These are phyloP conservation scores for Linnemannia zychae DNA, from an alignment of 192 early-diverging fungal species.

Conservation along the genomic window DNA sequence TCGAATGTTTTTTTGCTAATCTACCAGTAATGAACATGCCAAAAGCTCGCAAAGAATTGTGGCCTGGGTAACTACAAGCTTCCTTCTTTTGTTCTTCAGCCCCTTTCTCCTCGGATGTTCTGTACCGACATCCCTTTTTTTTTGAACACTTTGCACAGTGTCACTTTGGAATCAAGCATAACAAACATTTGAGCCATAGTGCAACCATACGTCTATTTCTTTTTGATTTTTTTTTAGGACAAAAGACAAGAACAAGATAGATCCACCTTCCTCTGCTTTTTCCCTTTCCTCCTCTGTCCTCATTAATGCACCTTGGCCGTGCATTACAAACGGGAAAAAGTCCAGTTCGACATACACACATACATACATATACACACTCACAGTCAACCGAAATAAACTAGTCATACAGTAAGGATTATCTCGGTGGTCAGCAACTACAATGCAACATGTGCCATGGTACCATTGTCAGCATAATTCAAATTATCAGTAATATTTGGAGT, in stretches of 20 bases:
- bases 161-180: not conserved
- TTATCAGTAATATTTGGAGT: no score
- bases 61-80: no score
- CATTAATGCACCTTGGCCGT: not conserved
- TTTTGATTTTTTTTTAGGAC: not conserved
- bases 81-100: no score
- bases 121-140: not conserved
- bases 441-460: no score
- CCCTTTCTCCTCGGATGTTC: not conserved
- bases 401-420: no score
- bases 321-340: not conserved
- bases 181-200: not conserved
- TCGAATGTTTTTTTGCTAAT: no score
- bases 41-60: no score
- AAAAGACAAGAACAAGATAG: not conserved
- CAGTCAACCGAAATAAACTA: no score
- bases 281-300: not conserved
- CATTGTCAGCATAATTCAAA: no score
- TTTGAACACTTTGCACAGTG: not conserved
- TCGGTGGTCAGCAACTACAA: no score
- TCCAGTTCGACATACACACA: not conserved
- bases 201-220: not conserved
- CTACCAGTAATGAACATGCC: no score
- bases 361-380: not conserved
- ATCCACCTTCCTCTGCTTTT: not conserved